phyloP scores from a whole-genome alignment of 2,329 filamentous ascomycete species.

The Pestalotiopsis sp. region DNA sequence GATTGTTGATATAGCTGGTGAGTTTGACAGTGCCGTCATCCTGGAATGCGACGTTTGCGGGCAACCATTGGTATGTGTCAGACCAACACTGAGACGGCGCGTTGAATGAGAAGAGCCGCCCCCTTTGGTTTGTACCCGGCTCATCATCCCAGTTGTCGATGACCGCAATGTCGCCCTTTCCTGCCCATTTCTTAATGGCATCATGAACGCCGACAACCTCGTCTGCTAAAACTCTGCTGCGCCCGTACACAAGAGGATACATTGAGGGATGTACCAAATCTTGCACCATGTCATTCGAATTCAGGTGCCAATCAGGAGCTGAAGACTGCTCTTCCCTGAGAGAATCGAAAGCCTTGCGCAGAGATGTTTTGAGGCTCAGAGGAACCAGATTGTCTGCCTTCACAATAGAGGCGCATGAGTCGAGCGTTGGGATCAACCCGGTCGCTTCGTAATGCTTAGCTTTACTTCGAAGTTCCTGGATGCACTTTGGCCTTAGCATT shows the following conservation, averaged over 20 bases:
- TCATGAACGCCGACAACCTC: slow-evolving; percentile 29
- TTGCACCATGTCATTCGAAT: slow-evolving; percentile 53
- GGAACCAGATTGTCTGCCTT: slow-evolving; percentile 55
- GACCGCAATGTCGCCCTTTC: slow-evolving; percentile 26
- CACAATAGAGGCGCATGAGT: slow-evolving; percentile 43
- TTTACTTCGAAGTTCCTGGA: slow-evolving; percentile 53
- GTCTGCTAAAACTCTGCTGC: slow-evolving; percentile 37
- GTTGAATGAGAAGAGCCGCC: background rate
- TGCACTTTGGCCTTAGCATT: slow-evolving; percentile 24
- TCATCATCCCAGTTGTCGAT: background rate
- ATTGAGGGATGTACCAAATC: slow-evolving; percentile 64
- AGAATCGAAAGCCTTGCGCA: slow-evolving; percentile 39
- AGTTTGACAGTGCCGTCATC: slow-evolving; percentile 31
- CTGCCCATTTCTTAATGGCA: slow-evolving; percentile 22
- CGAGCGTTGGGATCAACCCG: slow-evolving; percentile 45
- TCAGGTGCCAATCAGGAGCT: slow-evolving; percentile 58
- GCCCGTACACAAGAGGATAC: slow-evolving; percentile 55
- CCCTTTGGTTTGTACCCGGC: background rate
- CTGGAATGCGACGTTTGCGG: slow-evolving; percentile 37
- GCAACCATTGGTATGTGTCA: slow-evolving; percentile 46
- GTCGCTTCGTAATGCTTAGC: slow-evolving; percentile 44
- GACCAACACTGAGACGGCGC: slow-evolving; percentile 27
- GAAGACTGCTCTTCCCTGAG: slow-evolving; percentile 47
- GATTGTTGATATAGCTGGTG: slow-evolving; percentile 48
- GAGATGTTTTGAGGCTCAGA: slow-evolving; percentile 25